A percentile compares a stretch with the other conserved stretches of the same genome.
These are phyloP conservation scores for Diaporthe eres DNA, from an alignment of 2,329 filamentous ascomycete genomes.

Conservation along the genomic window DNA sequence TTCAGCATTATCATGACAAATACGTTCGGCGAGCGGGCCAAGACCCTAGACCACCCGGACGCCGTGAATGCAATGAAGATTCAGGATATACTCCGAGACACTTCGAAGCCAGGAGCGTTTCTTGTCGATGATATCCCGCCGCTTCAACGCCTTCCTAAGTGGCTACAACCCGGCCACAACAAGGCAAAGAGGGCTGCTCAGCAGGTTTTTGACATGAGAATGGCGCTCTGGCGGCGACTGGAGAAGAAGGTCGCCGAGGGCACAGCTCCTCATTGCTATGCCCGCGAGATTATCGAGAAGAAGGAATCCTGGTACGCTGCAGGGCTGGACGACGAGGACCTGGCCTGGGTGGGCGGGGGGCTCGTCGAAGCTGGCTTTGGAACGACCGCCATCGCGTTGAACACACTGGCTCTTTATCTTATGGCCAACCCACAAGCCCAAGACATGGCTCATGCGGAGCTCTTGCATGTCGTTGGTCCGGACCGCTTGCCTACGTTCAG, in stretches of 20 bases:
- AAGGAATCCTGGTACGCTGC: constrained; percentile 43
- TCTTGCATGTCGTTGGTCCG: constrained; percentile 54
- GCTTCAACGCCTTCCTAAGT: constrained; percentile 44
- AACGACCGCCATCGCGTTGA: background rate
- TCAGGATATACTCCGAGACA: constrained; percentile 43
- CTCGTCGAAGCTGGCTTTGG: constrained; percentile 54
- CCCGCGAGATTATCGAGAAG: constrained; percentile 45
- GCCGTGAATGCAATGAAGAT: constrained; percentile 31
- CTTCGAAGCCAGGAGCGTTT: constrained; percentile 45
- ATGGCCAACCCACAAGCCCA: constrained; percentile 48
- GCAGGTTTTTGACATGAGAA: constrained; percentile 44
- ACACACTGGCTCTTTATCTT: constrained; percentile 40
- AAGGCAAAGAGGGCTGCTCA: constrained; percentile 41
- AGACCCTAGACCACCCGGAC: constrained; percentile 44
- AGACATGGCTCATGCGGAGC: constrained; percentile 57
- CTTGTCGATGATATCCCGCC: constrained; percentile 47
- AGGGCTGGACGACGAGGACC: constrained; percentile 46
- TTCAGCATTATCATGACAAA: constrained; percentile 49
- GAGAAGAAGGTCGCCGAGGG: constrained; percentile 42
- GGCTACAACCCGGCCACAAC: constrained; percentile 46
- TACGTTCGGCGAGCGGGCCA: constrained; percentile 47
- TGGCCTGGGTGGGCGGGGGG: constrained; percentile 47
- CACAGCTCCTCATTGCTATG: constrained; percentile 45
- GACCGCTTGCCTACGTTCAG: constrained; percentile 48
- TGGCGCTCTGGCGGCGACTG: constrained; percentile 46